Base-by-base conservation (phyloP, 805 yeast genomes). In the Metschnikowia anglica region DNA sequence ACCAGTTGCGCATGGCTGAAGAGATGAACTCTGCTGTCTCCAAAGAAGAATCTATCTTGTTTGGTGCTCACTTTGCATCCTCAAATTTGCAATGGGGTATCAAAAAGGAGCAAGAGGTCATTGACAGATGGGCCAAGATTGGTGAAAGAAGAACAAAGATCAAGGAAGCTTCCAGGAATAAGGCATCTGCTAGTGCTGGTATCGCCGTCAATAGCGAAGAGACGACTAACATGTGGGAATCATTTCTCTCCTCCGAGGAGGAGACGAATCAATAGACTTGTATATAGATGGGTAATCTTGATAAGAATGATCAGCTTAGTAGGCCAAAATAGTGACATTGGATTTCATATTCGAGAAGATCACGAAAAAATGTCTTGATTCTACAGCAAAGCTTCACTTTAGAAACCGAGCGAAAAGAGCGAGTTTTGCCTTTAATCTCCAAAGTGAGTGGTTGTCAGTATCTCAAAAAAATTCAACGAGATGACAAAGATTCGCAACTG, bases 11-110 rank as follows among this genome's bases (percentile, higher is more conserved):
- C 59, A 87, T 89, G 74, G 80, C 84, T 46, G 85, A 86, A 58
- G 96, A 90, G 56, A 71, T 87, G 88, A 83, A 60, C 68, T 72
- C 58, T 77, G 78, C 59, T 73, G 68, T 91, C 2, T 77, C 87
- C 3, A 74, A 73, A 47, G 99, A 93, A 73, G 97, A 93, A 62
- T 79, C 88, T 7, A 73, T 72, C 43, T 83, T 93, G 95, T 80
- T 72, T 59, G 97, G 98, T 16, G 84, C 95, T 1, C 77, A 82
- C 7, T 87, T 73, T 63, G 79, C 79, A 29, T 69, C 76, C 28
- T 70, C 86, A 26, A 66, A 80, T 48, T 63, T 88, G 46, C 85
- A 84, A 39, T 71, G 73, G 56, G 95, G 93, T 53, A 64, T 87
- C 40, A 74, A 74, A 42, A 72, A 74, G 53, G 99, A 91, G 68